These are phyloP conservation scores for Colletotrichum simmondsii DNA, from an alignment of 2,329 filamentous ascomycete species.

Conservation along the genomic window DNA sequence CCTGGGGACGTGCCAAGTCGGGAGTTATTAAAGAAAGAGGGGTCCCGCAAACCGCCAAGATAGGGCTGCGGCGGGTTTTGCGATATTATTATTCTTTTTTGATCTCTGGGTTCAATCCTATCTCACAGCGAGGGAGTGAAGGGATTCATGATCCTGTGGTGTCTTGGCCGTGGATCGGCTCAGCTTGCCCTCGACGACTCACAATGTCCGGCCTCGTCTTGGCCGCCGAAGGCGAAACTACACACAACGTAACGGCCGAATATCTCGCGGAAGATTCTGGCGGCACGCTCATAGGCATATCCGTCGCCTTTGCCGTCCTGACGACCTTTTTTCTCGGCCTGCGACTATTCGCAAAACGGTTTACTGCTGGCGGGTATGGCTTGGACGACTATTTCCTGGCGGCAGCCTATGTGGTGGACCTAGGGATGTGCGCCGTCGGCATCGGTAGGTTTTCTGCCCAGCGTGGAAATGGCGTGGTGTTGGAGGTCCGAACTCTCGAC, in stretches of 20 bases:
- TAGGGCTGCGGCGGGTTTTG: not conserved
- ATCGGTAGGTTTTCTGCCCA: constrained; percentile 17
- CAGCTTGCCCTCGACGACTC: not conserved
- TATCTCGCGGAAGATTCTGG: constrained; percentile 30
- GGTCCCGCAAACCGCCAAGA: constrained; percentile 11
- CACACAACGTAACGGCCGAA: constrained; percentile 4
- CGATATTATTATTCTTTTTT: not conserved
- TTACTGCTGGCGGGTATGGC: constrained; percentile 28
- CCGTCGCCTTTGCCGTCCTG: constrained; percentile 32
- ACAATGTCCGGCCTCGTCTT: constrained; percentile 15
- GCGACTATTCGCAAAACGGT: constrained; percentile 25
- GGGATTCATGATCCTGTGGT: constrained; percentile 23
- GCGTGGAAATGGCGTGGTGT: no score
- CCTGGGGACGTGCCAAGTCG: constrained; percentile 10
- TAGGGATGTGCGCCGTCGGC: constrained; percentile 30
- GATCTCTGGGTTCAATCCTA: not conserved
- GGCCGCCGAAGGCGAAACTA: not conserved
- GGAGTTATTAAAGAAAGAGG: constrained; percentile 20
- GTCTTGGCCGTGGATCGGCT: constrained; percentile 32
- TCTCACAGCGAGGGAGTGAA: not conserved
- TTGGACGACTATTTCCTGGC: constrained; percentile 29
- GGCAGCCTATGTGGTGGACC: constrained; percentile 26
- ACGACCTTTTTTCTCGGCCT: constrained; percentile 28
- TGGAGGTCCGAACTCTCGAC: not conserved
- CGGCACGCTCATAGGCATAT: constrained; percentile 36